A percentile compares a stretch with the other conserved stretches of the same genome.
These are phyloP conservation scores for Coniella lustricola DNA, from an alignment of 2,329 filamentous ascomycete genomes.

Conservation along the genomic window DNA sequence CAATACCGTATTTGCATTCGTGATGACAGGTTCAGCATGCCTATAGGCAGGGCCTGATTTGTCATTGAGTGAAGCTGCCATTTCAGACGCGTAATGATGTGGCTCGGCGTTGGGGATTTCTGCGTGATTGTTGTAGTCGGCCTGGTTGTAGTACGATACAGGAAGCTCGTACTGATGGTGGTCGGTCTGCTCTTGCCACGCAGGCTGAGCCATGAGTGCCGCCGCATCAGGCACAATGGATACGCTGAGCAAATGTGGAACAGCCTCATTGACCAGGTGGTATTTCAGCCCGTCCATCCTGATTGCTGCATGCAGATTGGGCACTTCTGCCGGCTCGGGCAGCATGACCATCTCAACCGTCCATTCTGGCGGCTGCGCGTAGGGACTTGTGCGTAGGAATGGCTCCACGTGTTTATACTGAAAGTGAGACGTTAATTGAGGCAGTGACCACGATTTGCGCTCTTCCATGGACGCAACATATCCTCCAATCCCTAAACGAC, in stretches of 20 bases:
- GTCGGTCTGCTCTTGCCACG: constrained; percentile 7
- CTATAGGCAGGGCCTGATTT: neutral
- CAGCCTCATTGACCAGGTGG: constrained; percentile 30
- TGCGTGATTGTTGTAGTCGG: neutral
- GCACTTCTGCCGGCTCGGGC: constrained; percentile 28
- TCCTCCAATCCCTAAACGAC: constrained; percentile 31
- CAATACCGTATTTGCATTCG: neutral
- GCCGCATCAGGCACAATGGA: neutral
- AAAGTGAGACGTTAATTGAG: constrained; percentile 54
- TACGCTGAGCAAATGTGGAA: constrained; percentile 28
- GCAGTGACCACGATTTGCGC: constrained; percentile 44
- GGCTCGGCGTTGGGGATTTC: neutral
- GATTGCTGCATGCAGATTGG: constrained; percentile 22
- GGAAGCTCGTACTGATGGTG: constrained; percentile 7
- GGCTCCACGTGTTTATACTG: constrained; percentile 35
- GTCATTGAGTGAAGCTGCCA: neutral
- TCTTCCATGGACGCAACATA: constrained; percentile 24
- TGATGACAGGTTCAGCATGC: neutral
- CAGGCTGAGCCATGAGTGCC: neutral
- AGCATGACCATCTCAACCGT: constrained; percentile 39
- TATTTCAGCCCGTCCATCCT: constrained; percentile 27
- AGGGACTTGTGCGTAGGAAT: constrained; percentile 18
- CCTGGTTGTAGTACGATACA: constrained; percentile 5
- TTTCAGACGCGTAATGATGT: neutral
- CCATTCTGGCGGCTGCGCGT: constrained; percentile 33